These are phyloP conservation scores for Geotrichum macrosporum DNA, from an alignment of 1,139 yeast species.

Conservation along the genomic window DNA sequence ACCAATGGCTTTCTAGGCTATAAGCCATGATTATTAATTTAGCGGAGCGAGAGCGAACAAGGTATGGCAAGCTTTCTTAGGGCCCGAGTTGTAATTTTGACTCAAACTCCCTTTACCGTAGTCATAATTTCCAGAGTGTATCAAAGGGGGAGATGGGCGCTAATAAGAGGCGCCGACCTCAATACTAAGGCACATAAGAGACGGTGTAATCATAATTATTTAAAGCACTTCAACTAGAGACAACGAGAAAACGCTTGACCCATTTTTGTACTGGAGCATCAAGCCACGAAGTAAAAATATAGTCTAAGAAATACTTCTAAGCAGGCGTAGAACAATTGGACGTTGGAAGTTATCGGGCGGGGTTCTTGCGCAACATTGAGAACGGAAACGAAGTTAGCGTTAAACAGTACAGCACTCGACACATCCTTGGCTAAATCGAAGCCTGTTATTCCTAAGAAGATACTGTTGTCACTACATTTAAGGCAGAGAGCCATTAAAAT, in stretches of 20 bases:
- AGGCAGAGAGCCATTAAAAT: constrained; percentile 81
- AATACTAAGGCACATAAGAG: constrained; percentile 79
- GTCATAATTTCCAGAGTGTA: no score
- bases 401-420: constrained; percentile 67
- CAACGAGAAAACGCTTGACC: constrained; percentile 67
- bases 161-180: constrained; percentile 64
- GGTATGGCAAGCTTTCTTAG: no score
- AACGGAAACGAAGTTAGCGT: constrained; percentile 74
- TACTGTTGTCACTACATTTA: constrained; percentile 78
- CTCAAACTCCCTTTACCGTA: no score
- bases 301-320: constrained; percentile 77
- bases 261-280: constrained; percentile 58
- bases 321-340: constrained; percentile 73
- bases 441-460: constrained; percentile 82
- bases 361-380: constrained; percentile 79
- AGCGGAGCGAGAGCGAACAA: no score
- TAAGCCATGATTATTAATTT: no score
- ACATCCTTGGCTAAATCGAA: constrained; percentile 82
- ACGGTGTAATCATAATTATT: constrained; percentile 73
- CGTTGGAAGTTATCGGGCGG: constrained; percentile 73
- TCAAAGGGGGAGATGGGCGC: no score
- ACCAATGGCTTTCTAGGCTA: no score
- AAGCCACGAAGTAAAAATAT: constrained; percentile 61
- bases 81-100: no score
- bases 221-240: constrained; percentile 77